Percentiles rank a stretch among this genome's conserved stretches.
These are phyloP conservation scores for Barnettozyma siamensis DNA, from an alignment of 805 yeast species.

Conservation along the genomic window DNA sequence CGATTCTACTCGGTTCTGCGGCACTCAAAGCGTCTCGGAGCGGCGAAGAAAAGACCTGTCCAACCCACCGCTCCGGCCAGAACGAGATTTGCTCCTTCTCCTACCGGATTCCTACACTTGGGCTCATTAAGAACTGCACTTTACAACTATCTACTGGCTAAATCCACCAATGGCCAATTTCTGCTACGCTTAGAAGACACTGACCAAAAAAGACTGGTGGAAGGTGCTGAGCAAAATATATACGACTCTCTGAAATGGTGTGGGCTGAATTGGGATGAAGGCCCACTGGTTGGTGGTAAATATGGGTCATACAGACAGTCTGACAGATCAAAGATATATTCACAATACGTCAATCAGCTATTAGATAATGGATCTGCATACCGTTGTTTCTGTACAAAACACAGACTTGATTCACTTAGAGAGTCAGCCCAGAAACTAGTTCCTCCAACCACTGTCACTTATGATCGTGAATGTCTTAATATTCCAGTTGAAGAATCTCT, in stretches of 20 bases:
- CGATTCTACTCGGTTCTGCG: slow-evolving; percentile 7
- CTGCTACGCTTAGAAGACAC: slow-evolving; percentile 87
- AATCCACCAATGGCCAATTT: slow-evolving; percentile 73
- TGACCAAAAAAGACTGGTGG: slow-evolving; percentile 71
- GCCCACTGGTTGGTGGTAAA: slow-evolving; percentile 44
- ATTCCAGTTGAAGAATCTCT: slow-evolving; percentile 37
- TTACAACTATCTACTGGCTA: slow-evolving; percentile 81
- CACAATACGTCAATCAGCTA: slow-evolving; percentile 49
- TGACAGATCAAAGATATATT: slow-evolving; percentile 64
- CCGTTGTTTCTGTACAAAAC: slow-evolving; percentile 80
- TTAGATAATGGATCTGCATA: slow-evolving; percentile 71
- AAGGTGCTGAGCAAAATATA: slow-evolving; percentile 78
- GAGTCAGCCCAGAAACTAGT: slow-evolving; percentile 66
- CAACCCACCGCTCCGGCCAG: slow-evolving; percentile 48
- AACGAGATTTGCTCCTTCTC: slow-evolving; percentile 96
- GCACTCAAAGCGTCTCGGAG: slow-evolving; percentile 7
- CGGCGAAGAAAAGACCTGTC: slow-evolving; percentile 10
- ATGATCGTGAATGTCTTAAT: slow-evolving; percentile 75
- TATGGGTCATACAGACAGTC: slow-evolving; percentile 83
- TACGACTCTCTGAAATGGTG: slow-evolving; percentile 76
- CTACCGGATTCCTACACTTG: slow-evolving; percentile 90
- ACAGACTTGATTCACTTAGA: slow-evolving; percentile 60
- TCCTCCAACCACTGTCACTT: slow-evolving; percentile 90
- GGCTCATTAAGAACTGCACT: slow-evolving; percentile 93
- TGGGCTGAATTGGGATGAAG: slow-evolving; percentile 72